Conservation (phyloP, 345 rosid species). For the Excoecaria agallocha region DNA sequence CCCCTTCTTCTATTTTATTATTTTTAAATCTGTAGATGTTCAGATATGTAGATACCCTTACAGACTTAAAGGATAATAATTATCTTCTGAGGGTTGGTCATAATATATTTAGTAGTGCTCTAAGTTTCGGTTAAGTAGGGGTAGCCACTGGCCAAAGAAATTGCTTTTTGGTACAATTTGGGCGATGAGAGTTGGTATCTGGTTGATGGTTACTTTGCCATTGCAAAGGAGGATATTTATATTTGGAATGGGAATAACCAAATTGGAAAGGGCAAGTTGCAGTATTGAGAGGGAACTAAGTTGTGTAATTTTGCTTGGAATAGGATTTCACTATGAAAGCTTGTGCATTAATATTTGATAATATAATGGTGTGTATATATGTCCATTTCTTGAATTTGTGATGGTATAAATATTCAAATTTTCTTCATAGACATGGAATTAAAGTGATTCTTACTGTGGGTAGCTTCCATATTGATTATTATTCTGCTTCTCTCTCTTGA, state of each 20-base stretch:
- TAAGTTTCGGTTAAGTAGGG: constrained; percentile 6
- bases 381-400: not conserved
- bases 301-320: constrained; percentile 2
- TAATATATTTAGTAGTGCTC: not conserved
- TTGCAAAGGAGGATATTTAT: not conserved
- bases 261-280: not conserved
- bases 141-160: not conserved
- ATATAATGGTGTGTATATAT: not conserved
- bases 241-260: not conserved
- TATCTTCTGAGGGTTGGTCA: not conserved
- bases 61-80: not conserved
- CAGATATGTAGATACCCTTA: not conserved
- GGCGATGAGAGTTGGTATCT: not conserved
- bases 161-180: not conserved
- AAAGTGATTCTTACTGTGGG: not conserved
- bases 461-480: constrained; percentile 22
- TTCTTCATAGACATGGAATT: not conserved
- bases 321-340: not conserved
- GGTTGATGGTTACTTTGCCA: not conserved
- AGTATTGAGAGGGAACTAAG: not conserved
- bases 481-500: constrained; percentile 29
- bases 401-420: not conserved
- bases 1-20: too few species aligned
- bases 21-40: not conserved
- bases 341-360: not conserved